Base-by-base conservation (phyloP, 1,284 basidiomycete genomes). In the Meripilus lineatus region DNA sequence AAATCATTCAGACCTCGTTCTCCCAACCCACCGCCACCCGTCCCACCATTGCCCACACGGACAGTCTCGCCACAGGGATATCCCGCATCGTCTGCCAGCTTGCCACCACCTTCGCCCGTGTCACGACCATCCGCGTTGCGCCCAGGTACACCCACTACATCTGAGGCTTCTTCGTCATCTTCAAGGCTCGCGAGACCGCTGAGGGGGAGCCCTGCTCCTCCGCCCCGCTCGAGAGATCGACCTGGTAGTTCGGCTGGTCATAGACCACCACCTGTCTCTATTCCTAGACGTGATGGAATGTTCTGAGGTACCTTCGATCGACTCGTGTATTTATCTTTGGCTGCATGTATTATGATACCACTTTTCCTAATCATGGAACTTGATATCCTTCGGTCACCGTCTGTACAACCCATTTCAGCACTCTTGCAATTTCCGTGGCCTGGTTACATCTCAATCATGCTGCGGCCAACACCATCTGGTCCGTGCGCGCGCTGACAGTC, bases 201-300 rank as follows among this genome's bases (percentile, higher is more conserved):
- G n/a, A 51, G 63, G 5, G 49, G 47, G 17, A 65, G 58, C 44
- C 67, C 68, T 8, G 69, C 69, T 13, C 63, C 65, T 21, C 72
- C 76, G 4, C 81, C 84, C 2, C 75, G 84, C 38, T 84, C 84
- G 43, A 67, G 68, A 30, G 79, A 83, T 58, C 66, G 84, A 6
- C 82, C 84, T 13, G 71, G 73, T 4, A 84, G 79, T 55, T 54
- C 63, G 21, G 53, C 66, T 32, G 67, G 67, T 3, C 68, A 65
- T 44, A 64, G 74, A n/a, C 70, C 72, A n/a, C 61, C 59, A 13
- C 61, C 62, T 5, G 55, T 62, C 5, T 57, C 57, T 23, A 50
- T 63, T 14, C 62, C 63, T 17, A 51, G 50, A 42, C 40, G 64
- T 37, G 61, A 66, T 38, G 59, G 61, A 8, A 63, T 62, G 61